Evolutionary conservation across 2,329 filamentous ascomycete genomes (phyloP).

Genomic region (Orbilia javanica): DNA sequence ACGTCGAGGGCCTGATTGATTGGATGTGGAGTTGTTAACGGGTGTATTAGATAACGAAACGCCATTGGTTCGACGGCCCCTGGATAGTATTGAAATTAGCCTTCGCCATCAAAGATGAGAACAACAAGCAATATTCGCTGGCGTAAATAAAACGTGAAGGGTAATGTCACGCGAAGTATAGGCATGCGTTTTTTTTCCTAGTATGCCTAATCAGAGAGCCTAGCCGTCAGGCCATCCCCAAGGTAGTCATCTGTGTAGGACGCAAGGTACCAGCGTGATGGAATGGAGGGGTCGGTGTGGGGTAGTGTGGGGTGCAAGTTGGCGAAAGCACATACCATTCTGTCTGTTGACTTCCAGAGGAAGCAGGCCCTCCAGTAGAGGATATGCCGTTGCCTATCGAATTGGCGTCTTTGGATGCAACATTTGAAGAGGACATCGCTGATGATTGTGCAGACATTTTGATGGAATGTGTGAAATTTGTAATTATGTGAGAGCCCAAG

Average conservation of each 20-base stretch:
- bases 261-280: slow-evolving; percentile 18
- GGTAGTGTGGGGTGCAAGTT: slow-evolving; percentile 20
- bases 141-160: neutral
- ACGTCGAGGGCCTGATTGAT: slow-evolving; percentile 59
- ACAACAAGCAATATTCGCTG: slow-evolving; percentile 13
- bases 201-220: neutral
- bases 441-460: slow-evolving; percentile 51
- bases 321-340: slow-evolving; percentile 40
- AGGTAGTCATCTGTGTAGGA: neutral
- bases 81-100: slow-evolving; percentile 40
- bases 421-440: slow-evolving; percentile 48
- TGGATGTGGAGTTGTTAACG: slow-evolving; percentile 56
- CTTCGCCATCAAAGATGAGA: neutral
- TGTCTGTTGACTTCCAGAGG: slow-evolving; percentile 50
- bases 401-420: slow-evolving; percentile 43
- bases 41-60: slow-evolving; percentile 43
- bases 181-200: neutral
- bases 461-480: slow-evolving; percentile 2
- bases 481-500: slow-evolving; percentile 21
- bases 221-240: neutral
- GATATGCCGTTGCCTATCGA: slow-evolving; percentile 56
- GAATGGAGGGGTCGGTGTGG: slow-evolving; percentile 55
- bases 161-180: slow-evolving; percentile 20
- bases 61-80: slow-evolving; percentile 56
- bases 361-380: slow-evolving; percentile 22